Conservation (phyloP, 108 stramenopile genomes). For the Nitzschia sp. region DNA sequence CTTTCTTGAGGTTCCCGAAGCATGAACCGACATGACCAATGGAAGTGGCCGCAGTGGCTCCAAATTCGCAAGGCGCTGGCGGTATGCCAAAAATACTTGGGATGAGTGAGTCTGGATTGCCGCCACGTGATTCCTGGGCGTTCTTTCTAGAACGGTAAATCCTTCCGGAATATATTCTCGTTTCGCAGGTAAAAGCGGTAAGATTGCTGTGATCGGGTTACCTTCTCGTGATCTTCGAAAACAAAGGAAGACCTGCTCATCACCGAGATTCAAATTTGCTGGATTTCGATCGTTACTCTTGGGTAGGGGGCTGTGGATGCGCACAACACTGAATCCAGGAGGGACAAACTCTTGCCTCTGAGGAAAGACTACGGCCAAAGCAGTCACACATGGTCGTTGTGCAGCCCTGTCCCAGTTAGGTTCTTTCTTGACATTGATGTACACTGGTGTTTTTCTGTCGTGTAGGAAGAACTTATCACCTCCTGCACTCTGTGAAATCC, state of each 20-base stretch:
- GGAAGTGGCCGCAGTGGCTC: slow-evolving; percentile 80
- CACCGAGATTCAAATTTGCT: slow-evolving; percentile 52
- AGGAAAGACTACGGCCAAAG: slow-evolving; percentile 78
- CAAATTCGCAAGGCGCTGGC: slow-evolving; percentile 82
- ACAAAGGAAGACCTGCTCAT: slow-evolving; percentile 74
- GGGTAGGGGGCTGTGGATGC: slow-evolving; percentile 26
- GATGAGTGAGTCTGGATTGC: slow-evolving; percentile 16
- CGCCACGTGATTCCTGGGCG: slow-evolving; percentile 76
- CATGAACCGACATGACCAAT: slow-evolving; percentile 61
- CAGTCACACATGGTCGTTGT: slow-evolving; percentile 85
- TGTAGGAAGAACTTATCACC: slow-evolving; percentile 44
- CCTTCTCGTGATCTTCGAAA: slow-evolving; percentile 88
- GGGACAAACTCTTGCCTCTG: slow-evolving; percentile 86
- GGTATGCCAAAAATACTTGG: slow-evolving; percentile 74
- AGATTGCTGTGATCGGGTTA: slow-evolving; percentile 80
- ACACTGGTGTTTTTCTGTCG: slow-evolving; percentile 35
- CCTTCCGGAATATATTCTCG: slow-evolving; percentile 78
- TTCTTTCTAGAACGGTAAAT: slow-evolving; percentile 81
- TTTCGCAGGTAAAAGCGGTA: slow-evolving; percentile 63
- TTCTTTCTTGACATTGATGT: slow-evolving; percentile 83
- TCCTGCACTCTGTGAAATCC: slow-evolving; percentile 49
- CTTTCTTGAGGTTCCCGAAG: slow-evolving; percentile 2
- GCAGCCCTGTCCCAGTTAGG: slow-evolving; percentile 87
- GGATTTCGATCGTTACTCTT: slow-evolving; percentile 14
- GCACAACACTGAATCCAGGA: slow-evolving; percentile 82